Conservation (phyloP, 768 basidiomycete genomes). For the Cystobasidiopsis lactophilus region DNA sequence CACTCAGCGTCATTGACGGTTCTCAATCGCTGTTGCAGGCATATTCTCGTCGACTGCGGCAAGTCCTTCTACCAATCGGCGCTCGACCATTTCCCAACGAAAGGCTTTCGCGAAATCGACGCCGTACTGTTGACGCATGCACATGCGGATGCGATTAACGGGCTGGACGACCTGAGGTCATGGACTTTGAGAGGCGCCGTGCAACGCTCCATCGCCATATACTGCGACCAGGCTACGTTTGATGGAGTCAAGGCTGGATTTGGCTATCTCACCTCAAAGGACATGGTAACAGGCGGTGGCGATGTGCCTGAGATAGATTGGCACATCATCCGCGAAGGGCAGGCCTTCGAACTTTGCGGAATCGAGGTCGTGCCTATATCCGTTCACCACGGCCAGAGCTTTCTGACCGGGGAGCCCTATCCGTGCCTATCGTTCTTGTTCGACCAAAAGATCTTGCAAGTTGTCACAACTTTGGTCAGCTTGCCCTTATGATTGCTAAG, state of each 20-base stretch:
- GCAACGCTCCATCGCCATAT: constrained; percentile 52
- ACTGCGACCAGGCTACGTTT: constrained; percentile 44
- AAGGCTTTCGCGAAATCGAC: constrained; percentile 39
- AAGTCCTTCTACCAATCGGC: constrained; percentile 19
- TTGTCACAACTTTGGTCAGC: constrained; percentile 36
- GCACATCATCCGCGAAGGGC: constrained; percentile 41
- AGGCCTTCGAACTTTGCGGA: constrained; percentile 18
- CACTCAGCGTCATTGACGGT: neutral
- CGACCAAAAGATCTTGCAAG: constrained; percentile 44
- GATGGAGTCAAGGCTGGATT: constrained; percentile 25
- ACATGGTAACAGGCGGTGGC: constrained; percentile 35
- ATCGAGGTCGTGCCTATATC: constrained; percentile 22
- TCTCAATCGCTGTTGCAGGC: too few relatives aligned
- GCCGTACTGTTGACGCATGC: constrained; percentile 56
- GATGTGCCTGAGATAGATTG: constrained; percentile 65
- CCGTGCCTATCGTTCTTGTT: constrained; percentile 22
- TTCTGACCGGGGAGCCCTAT: constrained; percentile 13
- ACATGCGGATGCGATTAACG: constrained; percentile 48
- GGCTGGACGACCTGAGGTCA: constrained; percentile 53
- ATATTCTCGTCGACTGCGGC: constrained; percentile 17
- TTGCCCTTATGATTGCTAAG: too few relatives aligned
- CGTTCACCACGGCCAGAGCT: constrained; percentile 18
- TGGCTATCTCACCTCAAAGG: constrained; percentile 58
- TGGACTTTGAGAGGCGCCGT: constrained; percentile 51
- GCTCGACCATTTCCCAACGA: constrained; percentile 11